A percentile compares a stretch with the other conserved stretches of the same genome.
phyloP scores from a whole-genome alignment of 2,329 filamentous ascomycete species.

The Harringtonia lauricola region DNA sequence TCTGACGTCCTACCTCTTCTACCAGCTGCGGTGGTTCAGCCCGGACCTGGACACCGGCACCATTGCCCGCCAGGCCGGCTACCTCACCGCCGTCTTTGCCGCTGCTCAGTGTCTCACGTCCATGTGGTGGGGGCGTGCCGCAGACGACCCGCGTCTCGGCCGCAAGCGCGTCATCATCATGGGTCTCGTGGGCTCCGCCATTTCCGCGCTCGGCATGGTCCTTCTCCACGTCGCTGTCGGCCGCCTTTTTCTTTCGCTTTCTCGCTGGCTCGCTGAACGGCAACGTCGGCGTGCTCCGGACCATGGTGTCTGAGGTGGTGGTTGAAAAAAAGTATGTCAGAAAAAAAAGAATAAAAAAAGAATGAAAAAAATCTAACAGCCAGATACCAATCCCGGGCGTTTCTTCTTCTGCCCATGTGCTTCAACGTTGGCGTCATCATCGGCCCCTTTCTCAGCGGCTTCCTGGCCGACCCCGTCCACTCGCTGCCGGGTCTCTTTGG shows the following conservation, averaged over 20 bases:
- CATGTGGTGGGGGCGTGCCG: constrained; percentile 1
- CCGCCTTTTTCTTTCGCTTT: constrained; percentile 1
- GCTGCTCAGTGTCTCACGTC: constrained; percentile 1
- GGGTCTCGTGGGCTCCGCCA: background rate
- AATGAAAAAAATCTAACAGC: background rate
- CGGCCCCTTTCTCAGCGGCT: background rate
- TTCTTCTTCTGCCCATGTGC: constrained; percentile 2
- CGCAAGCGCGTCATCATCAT: constrained; percentile 1
- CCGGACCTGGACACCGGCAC: background rate
- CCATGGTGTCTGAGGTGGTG: background rate
- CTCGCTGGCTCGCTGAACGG: constrained; percentile 1
- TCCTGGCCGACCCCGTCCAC: background rate
- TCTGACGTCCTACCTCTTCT: constrained; percentile 1
- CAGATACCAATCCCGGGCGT: background rate
- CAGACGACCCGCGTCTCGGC: background rate
- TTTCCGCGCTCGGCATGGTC: constrained; percentile 2
- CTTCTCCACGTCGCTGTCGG: background rate
- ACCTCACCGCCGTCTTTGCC: constrained; percentile 1
- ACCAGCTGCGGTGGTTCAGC: constrained; percentile 1
- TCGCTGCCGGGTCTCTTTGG: constrained; percentile 1
- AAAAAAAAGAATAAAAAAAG: background rate
- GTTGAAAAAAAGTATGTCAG: background rate
- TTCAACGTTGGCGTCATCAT: constrained; percentile 4
- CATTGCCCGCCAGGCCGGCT: background rate
- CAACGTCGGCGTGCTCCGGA: constrained; percentile 1